Conservation (phyloP, 2,329 filamentous ascomycete species). For the Coniochaeta sp. region DNA sequence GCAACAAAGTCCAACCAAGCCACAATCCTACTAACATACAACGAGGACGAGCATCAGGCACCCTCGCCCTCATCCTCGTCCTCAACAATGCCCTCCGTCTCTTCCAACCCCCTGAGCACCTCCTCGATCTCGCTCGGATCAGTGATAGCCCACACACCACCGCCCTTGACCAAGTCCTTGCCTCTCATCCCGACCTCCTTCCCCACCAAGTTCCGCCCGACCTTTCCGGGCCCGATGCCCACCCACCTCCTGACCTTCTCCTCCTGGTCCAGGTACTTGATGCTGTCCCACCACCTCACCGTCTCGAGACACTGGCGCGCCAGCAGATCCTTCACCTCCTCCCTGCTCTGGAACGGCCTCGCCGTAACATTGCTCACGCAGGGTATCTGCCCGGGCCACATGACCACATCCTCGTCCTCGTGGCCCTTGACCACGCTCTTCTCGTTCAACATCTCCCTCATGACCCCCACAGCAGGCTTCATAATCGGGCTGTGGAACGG, state of each 20-base stretch:
- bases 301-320: conserved; percentile 84
- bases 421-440: conserved; percentile 46
- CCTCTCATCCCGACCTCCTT: conserved; percentile 89
- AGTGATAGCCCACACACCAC: conserved; percentile 87
- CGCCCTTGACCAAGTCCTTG: conserved; percentile 72
- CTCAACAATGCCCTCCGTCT: conserved; percentile 48
- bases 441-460: conserved; percentile 60
- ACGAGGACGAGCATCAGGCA: background rate
- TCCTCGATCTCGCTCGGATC: conserved; percentile 71
- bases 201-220: conserved; percentile 85
- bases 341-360: conserved; percentile 64
- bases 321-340: conserved; percentile 71
- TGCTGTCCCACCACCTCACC: conserved; percentile 90
- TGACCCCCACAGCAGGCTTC: conserved; percentile 71
- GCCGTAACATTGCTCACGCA: conserved; percentile 85
- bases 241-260: conserved; percentile 78
- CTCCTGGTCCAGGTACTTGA: conserved; percentile 81
- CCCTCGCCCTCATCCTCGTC: background rate
- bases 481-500: conserved; percentile 92
- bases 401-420: conserved; percentile 57
- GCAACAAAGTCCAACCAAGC: background rate
- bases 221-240: conserved; percentile 88
- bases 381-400: conserved; percentile 66
- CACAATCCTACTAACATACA: background rate
- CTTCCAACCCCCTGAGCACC: conserved; percentile 56